phyloP scores from a whole-genome alignment of 331 rosid species.

The Stylosanthes scabra region DNA sequence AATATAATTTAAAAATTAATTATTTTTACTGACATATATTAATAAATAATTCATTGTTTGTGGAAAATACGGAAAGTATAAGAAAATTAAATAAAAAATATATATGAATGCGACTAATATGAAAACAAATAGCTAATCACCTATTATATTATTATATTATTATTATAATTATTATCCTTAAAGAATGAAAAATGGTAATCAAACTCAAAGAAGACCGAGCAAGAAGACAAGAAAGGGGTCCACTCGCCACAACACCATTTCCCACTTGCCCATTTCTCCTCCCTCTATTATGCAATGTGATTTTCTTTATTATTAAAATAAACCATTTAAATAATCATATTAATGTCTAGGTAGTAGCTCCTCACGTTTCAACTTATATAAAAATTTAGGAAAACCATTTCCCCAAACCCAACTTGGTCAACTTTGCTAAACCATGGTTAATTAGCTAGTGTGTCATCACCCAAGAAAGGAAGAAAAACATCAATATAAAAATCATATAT shows the following conservation, averaged over 20 bases:
- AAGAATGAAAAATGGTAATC: no score
- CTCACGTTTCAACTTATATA: constrained; percentile 19
- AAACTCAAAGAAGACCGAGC: constrained; percentile 39
- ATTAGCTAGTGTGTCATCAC: not conserved
- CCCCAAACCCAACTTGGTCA: constrained; percentile 42
- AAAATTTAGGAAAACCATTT: not conserved
- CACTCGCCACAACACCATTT: constrained; percentile 62
- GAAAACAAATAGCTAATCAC: no score
- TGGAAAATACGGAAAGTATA: no score
- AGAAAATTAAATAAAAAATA: no score
- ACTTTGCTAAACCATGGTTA: constrained; percentile 55
- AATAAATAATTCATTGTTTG: no score
- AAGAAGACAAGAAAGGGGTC: constrained; percentile 68
- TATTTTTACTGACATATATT: no score
- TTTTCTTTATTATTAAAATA: not conserved
- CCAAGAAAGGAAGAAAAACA: constrained; percentile 4
- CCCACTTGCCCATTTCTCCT: constrained; percentile 63
- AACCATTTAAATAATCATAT: constrained; percentile 27
- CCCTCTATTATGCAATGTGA: constrained; percentile 37
- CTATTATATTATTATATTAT: no score
- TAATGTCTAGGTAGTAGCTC: constrained; percentile 27
- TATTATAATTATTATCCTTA: no score
- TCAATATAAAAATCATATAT: no score
- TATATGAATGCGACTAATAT: no score
- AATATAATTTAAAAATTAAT: no score